Conservation (phyloP, 1,284 basidiomycete genomes). For the Agaricales sp. region DNA sequence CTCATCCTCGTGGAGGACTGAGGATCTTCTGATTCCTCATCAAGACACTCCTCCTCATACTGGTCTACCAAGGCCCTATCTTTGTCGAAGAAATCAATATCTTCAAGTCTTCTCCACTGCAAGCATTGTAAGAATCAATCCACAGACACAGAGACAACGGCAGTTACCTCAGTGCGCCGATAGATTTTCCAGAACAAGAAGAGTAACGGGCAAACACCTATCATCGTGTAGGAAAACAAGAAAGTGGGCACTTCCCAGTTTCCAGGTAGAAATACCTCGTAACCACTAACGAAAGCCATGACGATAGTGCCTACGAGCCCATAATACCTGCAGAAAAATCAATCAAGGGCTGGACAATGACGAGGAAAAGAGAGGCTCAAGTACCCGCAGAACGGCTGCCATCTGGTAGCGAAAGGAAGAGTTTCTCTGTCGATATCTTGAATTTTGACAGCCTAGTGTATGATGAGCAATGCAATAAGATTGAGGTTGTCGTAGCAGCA, state of each 20-base stretch:
- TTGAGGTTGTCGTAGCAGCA: conserved; percentile 1
- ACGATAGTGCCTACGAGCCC: conserved; percentile 30
- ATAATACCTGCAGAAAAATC: conserved; percentile 24
- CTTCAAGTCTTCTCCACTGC: conserved; percentile 25
- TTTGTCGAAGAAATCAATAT: conserved; percentile 28
- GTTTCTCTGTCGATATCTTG: conserved; percentile 52
- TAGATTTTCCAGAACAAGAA: conserved; percentile 53
- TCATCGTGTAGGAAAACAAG: conserved; percentile 46
- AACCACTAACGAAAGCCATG: conserved; percentile 45
- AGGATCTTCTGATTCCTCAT: not conserved
- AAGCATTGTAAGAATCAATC: not conserved
- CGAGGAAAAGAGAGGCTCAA: conserved; percentile 8
- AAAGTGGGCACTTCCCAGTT: conserved; percentile 44
- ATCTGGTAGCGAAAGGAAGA: conserved; percentile 38
- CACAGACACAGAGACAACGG: conserved; percentile 4
- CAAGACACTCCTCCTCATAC: conserved; percentile 20
- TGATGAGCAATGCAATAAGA: too few species aligned
- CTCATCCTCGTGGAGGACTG: not conserved
- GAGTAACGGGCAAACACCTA: conserved; percentile 40
- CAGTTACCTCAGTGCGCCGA: conserved; percentile 35
- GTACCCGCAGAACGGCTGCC: conserved; percentile 42
- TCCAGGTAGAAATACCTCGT: conserved; percentile 44
- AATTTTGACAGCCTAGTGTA: conserved; percentile 42
- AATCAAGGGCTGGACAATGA: not conserved
- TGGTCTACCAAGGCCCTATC: conserved; percentile 26